Evolutionary conservation across 2,329 filamentous ascomycete genomes (phyloP).

Genomic region (Paracorniculantispora psalliotae): DNA sequence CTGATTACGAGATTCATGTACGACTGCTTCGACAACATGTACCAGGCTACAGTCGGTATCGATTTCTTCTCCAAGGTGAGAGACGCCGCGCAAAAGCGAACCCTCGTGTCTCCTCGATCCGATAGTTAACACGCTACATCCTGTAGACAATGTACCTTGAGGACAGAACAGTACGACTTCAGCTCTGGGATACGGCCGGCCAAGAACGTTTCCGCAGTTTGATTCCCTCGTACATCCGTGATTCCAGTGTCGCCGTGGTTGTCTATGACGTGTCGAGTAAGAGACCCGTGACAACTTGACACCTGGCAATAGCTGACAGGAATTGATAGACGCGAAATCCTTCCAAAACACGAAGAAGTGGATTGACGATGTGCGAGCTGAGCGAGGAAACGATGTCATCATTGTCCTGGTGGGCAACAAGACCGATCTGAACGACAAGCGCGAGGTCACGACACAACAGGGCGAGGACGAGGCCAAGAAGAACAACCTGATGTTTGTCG

Average conservation of each 20-base stretch:
- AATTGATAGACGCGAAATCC: conserved; percentile 69
- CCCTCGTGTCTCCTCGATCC: background rate
- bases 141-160: conserved; percentile 95
- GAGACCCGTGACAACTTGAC: conserved; percentile 16
- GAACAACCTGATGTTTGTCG: conserved; percentile 97
- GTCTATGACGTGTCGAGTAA: conserved; percentile 96
- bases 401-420: conserved; percentile 99
- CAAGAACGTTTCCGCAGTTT: conserved; percentile 96
- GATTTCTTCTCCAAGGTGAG: conserved; percentile 95
- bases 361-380: conserved; percentile 96
- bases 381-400: conserved; percentile 97
- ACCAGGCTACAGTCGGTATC: conserved; percentile 98
- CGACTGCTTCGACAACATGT: conserved; percentile 99
- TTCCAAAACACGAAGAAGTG: conserved; percentile 99
- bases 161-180: conserved; percentile 92
- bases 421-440: conserved; percentile 97
- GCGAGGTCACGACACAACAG: conserved; percentile 92
- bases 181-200: conserved; percentile 97
- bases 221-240: conserved; percentile 97
- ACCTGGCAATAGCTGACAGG: background rate
- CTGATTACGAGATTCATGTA: conserved; percentile 99
- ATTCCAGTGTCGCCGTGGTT: conserved; percentile 95
- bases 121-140: background rate
- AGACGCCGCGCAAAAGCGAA: background rate
- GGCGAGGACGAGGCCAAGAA: conserved; percentile 98